phyloP scores from a whole-genome alignment of 805 yeast species.

The Wickerhamomyces xylosicus region DNA sequence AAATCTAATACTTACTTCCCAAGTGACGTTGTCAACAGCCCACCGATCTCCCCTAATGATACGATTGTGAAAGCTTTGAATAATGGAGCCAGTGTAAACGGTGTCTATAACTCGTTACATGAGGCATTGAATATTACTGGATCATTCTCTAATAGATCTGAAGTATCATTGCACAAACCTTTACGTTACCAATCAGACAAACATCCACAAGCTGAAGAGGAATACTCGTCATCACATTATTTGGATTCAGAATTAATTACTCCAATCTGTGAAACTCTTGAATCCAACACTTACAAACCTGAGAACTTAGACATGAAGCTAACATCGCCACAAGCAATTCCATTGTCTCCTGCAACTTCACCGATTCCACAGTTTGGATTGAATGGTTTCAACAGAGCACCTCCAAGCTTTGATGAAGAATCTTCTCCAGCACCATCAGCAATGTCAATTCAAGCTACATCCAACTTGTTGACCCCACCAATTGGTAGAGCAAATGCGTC shows the following conservation, averaged over 20 bases:
- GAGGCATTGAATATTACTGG: conserved; percentile 16
- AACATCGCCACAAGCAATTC: conserved; percentile 57
- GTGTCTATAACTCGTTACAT: conserved; percentile 11
- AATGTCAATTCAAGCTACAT: neutral
- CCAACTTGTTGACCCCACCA: neutral
- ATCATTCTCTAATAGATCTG: conserved; percentile 27
- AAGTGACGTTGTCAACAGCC: conserved; percentile 27
- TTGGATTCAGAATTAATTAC: conserved; percentile 3
- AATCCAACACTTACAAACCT: conserved; percentile 48
- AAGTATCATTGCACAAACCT: conserved; percentile 6
- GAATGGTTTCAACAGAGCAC: neutral
- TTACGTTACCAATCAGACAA: neutral
- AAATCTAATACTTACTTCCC: conserved; percentile 31
- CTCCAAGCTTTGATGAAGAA: neutral
- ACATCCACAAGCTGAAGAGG: neutral
- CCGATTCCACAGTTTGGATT: conserved; percentile 20
- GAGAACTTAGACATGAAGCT: conserved; percentile 32
- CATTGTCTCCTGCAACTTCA: conserved; percentile 40
- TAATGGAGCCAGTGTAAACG: conserved; percentile 19
- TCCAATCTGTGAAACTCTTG: conserved; percentile 21
- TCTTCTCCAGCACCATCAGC: neutral
- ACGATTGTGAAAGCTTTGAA: conserved; percentile 22
- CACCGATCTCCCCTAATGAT: conserved; percentile 48
- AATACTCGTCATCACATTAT: neutral
- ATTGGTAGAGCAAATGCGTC: neutral